Evolutionary conservation across 2,329 filamentous ascomycete species (phyloP).

Genomic region (Graphiopsis chlorocephala): DNA sequence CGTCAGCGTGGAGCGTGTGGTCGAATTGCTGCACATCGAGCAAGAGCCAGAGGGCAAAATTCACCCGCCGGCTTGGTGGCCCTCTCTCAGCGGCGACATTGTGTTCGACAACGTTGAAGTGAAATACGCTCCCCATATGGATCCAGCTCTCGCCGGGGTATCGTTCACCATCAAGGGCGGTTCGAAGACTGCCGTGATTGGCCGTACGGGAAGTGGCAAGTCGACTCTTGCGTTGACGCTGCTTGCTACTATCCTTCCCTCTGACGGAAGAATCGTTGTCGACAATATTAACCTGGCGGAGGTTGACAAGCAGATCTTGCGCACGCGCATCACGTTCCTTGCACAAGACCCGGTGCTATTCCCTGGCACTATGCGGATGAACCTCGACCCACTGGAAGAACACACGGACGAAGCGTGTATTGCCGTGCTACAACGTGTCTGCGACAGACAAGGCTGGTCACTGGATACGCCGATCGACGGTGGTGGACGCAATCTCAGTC

Average conservation of each 20-base stretch:
- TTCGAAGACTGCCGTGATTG: constrained; percentile 74
- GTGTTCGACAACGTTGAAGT: constrained; percentile 75
- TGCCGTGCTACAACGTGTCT: constrained; percentile 54
- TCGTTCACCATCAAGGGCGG: constrained; percentile 74
- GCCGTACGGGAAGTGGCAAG: constrained; percentile 79
- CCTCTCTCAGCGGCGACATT: constrained; percentile 67
- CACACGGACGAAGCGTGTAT: constrained; percentile 56
- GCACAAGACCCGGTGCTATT: constrained; percentile 67
- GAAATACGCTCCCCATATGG: constrained; percentile 73
- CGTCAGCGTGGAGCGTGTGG: constrained; percentile 81
- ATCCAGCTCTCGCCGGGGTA: constrained; percentile 67
- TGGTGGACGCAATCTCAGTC: constrained; percentile 60
- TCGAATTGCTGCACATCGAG: constrained; percentile 76
- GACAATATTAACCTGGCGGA: constrained; percentile 60
- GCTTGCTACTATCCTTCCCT: constrained; percentile 55
- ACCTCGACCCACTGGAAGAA: constrained; percentile 60
- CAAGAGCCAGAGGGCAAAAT: constrained; percentile 68
- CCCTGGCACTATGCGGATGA: constrained; percentile 59
- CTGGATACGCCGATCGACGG: constrained; percentile 57
- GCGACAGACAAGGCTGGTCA: constrained; percentile 54
- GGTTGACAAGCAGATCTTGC: constrained; percentile 58
- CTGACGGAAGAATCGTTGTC: constrained; percentile 56
- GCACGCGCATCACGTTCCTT: constrained; percentile 63
- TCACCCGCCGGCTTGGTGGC: constrained; percentile 73
- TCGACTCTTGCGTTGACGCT: constrained; percentile 67